These are phyloP conservation scores for Calonectria leucothoes DNA, from an alignment of 2,329 filamentous ascomycete species.

Conservation along the genomic window DNA sequence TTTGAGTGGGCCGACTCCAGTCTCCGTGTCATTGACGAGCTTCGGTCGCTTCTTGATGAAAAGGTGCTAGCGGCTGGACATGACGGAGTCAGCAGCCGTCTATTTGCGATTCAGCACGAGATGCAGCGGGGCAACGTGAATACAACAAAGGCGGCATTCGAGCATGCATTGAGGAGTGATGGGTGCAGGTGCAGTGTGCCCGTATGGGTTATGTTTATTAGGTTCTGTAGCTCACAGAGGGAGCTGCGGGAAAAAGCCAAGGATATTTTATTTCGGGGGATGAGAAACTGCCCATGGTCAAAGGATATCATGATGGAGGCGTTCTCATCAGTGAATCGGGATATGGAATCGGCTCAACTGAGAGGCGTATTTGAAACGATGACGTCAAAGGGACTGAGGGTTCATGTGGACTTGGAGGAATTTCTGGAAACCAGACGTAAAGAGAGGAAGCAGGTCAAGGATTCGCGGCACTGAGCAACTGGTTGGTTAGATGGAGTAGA, in stretches of 20 bases:
- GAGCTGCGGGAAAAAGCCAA: constrained; percentile 56
- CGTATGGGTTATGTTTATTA: constrained; percentile 64
- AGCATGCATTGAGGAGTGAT: constrained; percentile 59
- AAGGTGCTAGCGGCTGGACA: constrained; percentile 56
- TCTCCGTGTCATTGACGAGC: constrained; percentile 79
- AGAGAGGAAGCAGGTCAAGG: constrained; percentile 23
- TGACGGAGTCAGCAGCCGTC: constrained; percentile 57
- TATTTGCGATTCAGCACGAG: constrained; percentile 66
- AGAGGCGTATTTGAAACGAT: constrained; percentile 61
- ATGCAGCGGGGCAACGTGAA: constrained; percentile 59
- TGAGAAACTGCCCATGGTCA: constrained; percentile 61
- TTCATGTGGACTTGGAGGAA: constrained; percentile 64
- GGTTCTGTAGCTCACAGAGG: constrained; percentile 55
- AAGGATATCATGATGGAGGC: constrained; percentile 64
- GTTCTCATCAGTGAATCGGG: constrained; percentile 56
- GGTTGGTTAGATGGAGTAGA: neutral
- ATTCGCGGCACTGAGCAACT: constrained; percentile 9
- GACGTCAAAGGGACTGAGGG: constrained; percentile 59
- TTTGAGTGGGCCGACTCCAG: constrained; percentile 80
- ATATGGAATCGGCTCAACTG: constrained; percentile 61
- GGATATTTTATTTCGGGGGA: constrained; percentile 60
- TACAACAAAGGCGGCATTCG: constrained; percentile 63
- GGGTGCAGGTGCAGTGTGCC: constrained; percentile 52
- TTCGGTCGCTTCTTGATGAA: constrained; percentile 73
- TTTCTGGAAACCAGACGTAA: constrained; percentile 52